Conservation (phyloP, 441 rosid species). For the Rhodomyrtus psidioides region DNA sequence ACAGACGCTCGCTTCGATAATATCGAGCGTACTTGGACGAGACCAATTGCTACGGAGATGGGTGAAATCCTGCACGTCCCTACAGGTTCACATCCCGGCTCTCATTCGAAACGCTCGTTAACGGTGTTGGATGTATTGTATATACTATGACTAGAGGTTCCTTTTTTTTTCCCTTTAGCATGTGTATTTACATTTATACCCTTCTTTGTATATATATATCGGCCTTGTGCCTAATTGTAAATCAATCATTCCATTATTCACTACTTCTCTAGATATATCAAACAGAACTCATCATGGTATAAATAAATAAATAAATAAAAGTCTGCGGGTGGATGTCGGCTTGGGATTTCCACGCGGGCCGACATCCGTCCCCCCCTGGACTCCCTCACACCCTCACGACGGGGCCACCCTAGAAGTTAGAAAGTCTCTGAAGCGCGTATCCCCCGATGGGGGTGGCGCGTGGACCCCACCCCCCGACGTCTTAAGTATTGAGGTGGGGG, state of each 20-base stretch:
- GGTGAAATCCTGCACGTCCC: neutral
- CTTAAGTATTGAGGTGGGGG: no score
- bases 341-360: neutral
- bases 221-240: no score
- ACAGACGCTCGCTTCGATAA: neutral
- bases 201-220: no score
- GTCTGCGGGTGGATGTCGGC: neutral
- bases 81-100: neutral
- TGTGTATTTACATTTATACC: no score
- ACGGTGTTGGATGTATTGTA: no score
- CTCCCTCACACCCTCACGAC: neutral
- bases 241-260: no score
- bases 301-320: no score
- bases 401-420: neutral
- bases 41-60: neutral
- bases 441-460: neutral
- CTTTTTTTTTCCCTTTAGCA: no score
- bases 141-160: no score
- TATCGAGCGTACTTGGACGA: neutral
- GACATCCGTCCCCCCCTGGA: neutral
- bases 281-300: no score
- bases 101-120: no score
- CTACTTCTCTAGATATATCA: no score
- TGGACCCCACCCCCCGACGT: neutral
- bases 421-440: neutral